Evolutionary conservation across 1,139 yeast species (phyloP), one percentile per base, ranked within the genome.

Genomic region (Geotrichum candidum): DNA sequence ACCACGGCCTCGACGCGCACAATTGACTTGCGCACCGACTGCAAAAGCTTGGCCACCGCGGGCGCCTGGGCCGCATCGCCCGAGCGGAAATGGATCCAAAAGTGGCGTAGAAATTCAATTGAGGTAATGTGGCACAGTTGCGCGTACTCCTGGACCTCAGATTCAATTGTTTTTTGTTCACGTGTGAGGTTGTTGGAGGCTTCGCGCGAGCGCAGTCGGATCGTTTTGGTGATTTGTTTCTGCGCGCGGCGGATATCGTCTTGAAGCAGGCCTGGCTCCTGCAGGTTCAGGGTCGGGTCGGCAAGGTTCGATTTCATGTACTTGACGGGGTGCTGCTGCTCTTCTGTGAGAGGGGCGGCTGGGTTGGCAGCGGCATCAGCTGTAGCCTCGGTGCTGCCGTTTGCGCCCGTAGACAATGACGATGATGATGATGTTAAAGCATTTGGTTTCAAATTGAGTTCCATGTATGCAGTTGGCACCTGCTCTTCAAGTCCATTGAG

Each of bases 31-130:
- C 74, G 72, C 38, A 86, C 68, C 60, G 82, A 79, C 38, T 74
- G 76, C 61, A 80, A 82, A 50, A 84, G 74, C 59, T 78, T 80
- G 53, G 78, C 74, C 23, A 84, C 75, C 23, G 78, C 76, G 1
- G 69, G 67, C 11, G 83, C 84, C 64, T 82, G 82, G 29, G 81
- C 76, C 22, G 83, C 78, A 60, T 84, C 87, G 13, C 84, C 84
- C 38, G 85, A 82, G 65, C 80, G 81, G 68, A 83, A 84, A 68
- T 84, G 85, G 5, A 79, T 71, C 87, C 90, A 87, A 70, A 87
- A 87, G 71, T 87, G 92, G 62, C 84, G 81, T 55, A 87, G 72
- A 69, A 87, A 87, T 71, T 87, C 94, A 51, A 85, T 80, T 1
- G 90, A 82, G 0, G 92, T 86, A 1, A 86, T 82, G 69, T 87